Evolutionary conservation across 2,329 filamentous ascomycete genomes (phyloP).

Genomic region (Sporothrix protearum): DNA sequence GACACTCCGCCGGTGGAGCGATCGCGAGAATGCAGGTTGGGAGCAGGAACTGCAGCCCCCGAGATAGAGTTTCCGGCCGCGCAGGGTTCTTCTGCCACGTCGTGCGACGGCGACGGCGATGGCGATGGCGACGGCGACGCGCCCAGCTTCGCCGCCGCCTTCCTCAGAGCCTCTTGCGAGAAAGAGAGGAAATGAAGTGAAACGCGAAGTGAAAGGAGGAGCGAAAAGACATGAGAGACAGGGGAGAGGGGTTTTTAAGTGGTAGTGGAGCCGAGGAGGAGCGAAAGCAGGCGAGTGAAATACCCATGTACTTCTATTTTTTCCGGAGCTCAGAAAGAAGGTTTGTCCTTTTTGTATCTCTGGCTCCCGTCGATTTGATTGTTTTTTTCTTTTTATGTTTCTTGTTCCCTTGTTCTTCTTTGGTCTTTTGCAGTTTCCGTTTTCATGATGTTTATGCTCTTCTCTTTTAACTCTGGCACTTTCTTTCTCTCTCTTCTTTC

Average conservation of each 20-base stretch:
- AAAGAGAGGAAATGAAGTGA: neutral
- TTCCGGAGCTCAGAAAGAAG: neutral
- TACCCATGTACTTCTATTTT: slow-evolving; percentile 20
- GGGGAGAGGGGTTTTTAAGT: neutral
- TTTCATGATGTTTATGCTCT: slow-evolving; percentile 1
- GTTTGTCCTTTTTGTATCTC: neutral
- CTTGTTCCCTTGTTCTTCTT: neutral
- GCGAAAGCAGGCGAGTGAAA: slow-evolving; percentile 3
- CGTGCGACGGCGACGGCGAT: neutral
- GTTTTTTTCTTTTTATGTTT: no score
- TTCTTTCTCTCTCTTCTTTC: neutral
- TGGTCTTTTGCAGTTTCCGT: neutral
- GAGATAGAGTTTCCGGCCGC: neutral
- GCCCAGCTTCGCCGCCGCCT: neutral
- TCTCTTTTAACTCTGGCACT: neutral
- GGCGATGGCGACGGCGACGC: no score
- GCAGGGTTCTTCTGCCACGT: neutral
- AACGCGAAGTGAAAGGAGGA: neutral
- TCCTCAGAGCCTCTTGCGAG: neutral
- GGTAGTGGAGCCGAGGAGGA: neutral
- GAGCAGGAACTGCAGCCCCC: slow-evolving; percentile 28
- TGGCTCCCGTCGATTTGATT: slow-evolving; percentile 4
- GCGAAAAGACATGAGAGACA: neutral
- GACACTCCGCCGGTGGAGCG: slow-evolving; percentile 44
- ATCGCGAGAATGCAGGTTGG: slow-evolving; percentile 47